Base-by-base conservation (phyloP, 805 yeast species). In the Grigorovia yakushimaensis region DNA sequence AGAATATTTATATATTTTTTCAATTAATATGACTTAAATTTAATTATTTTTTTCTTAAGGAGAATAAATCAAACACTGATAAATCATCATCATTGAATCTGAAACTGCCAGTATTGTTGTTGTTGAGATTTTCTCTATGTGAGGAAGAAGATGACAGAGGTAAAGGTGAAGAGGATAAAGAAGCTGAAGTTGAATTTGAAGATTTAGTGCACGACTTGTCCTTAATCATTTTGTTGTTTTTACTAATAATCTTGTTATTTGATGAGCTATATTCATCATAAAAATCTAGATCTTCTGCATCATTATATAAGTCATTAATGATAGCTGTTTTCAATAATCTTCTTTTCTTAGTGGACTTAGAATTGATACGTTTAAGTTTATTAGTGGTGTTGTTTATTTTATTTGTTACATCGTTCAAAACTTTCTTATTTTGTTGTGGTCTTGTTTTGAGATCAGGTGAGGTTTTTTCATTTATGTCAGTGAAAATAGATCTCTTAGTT, bases 61-160 rank as follows among this genome's bases (percentile, higher is more conserved):
- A 61, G 37, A 66, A 64, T 39, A 71, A 64, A 52, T 73, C 76
- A 57, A 73, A 72, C n/a, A 70, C 67, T 5, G 72, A 63, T 22
- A 65, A 44, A 50, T 67, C 71, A 19, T 63, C 64, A 40, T 62
- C 65, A 49, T 53, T 54, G 42, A 60, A 50, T 36, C 66, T 56
- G 39, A 60, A 56, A 41, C 59, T 56, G n/a, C 33, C 38, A 15
- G 20, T 42, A 21, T 37, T 42, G 5, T 42, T 39, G 11, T 23
- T 41, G 4, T 20, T 33, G 4, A n/a, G 33, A 10, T 24, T 37
- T 20, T 27, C 37, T 18, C 33, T 10, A 41, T 41, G 43, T 23
- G 35, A 42, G 13, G 44, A 46, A n/a, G 44, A 18, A 8, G 46
- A 40, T 9, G 39, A 44, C 8, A 30, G 19, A n/a, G 42, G 9